These are phyloP conservation scores for Neltuma alba DNA, from an alignment of 306 rosid genomes.

Conservation along the genomic window DNA sequence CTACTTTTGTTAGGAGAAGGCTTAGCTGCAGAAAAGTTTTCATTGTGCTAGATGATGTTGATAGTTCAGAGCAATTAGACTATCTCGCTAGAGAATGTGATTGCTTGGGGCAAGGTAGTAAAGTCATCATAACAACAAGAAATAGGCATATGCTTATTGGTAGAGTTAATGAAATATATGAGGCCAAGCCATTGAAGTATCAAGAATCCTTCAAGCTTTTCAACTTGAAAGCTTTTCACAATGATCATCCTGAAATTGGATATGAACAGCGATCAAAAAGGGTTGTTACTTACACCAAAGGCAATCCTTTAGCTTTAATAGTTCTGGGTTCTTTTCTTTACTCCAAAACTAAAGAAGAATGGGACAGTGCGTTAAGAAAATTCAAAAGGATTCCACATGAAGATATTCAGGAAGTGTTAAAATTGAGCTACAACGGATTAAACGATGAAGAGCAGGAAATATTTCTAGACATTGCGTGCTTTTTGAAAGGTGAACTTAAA, in stretches of 20 bases:
- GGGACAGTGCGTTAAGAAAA: background rate
- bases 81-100: background rate
- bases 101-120: background rate
- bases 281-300: background rate
- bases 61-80: background rate
- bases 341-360: background rate
- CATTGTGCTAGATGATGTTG: conserved; percentile 23
- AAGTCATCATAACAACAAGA: conserved; percentile 32
- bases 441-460: background rate
- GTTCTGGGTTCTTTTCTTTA: conserved; percentile 7
- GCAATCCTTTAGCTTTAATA: conserved; percentile 21
- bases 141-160: conserved; percentile 12
- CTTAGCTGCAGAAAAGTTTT: background rate
- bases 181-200: conserved; percentile 6
- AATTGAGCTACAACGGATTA: conserved; percentile 15
- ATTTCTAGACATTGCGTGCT: conserved; percentile 40
- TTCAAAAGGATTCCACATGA: background rate
- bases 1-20: background rate
- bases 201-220: conserved; percentile 29
- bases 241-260: background rate
- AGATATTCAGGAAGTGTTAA: background rate
- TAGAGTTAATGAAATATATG: background rate
- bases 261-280: background rate
- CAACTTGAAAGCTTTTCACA: conserved; percentile 36
- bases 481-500: conserved; percentile 4